These are phyloP conservation scores for Fusarium sp. DNA, from an alignment of 2,329 filamentous ascomycete species.

Conservation along the genomic window DNA sequence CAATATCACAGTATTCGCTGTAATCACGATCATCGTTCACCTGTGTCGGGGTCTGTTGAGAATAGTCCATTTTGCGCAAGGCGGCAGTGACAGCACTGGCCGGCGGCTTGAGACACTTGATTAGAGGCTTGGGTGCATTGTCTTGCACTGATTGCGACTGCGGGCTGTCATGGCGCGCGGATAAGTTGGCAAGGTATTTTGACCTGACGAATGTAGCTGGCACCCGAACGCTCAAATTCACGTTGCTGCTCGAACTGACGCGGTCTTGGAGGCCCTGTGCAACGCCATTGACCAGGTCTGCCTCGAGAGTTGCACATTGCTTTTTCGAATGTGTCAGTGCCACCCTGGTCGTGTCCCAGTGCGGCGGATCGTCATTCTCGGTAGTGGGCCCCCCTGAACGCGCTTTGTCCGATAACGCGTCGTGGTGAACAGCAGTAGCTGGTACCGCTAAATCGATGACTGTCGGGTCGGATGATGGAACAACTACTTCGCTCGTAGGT, in stretches of 20 bases:
- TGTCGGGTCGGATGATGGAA: slow-evolving; percentile 14
- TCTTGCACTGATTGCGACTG: slow-evolving; percentile 28
- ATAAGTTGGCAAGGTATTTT: neutral
- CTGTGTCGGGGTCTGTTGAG: slow-evolving; percentile 65
- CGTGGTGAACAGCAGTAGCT: slow-evolving; percentile 8
- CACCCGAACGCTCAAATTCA: neutral
- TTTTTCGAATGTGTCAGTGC: slow-evolving; percentile 42
- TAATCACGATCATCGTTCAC: slow-evolving; percentile 67
- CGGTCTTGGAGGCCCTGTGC: slow-evolving; percentile 18
- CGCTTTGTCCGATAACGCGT: slow-evolving; percentile 28
- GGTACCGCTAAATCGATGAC: neutral
- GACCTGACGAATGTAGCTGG: neutral
- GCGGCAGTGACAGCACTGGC: slow-evolving; percentile 25
- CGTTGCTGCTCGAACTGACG: slow-evolving; percentile 19
- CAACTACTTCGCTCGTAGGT: slow-evolving; percentile 4
- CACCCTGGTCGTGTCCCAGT: slow-evolving; percentile 40
- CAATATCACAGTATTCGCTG: slow-evolving; percentile 51
- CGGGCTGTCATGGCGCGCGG: slow-evolving; percentile 35
- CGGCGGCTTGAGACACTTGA: slow-evolving; percentile 26
- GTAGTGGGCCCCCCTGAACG: slow-evolving; percentile 28
- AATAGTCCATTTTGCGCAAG: slow-evolving; percentile 54
- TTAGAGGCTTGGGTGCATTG: slow-evolving; percentile 33
- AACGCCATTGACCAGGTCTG: slow-evolving; percentile 13
- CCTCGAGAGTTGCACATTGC: slow-evolving; percentile 34
- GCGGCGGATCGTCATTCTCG: slow-evolving; percentile 35